Conservation (phyloP, 257 asterid genomes). For the Ballota nigra region DNA sequence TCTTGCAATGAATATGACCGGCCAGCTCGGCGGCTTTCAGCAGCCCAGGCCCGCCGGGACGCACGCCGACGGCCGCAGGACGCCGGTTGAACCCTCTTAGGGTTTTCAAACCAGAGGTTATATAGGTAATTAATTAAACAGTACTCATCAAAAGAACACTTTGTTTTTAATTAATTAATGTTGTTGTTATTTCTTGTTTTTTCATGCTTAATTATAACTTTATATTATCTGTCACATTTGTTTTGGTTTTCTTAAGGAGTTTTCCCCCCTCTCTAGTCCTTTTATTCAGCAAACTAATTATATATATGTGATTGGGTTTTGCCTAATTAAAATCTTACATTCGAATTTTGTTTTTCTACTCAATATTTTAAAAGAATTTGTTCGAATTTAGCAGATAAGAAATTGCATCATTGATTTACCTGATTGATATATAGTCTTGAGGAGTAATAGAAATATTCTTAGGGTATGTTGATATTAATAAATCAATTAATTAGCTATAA, state of each 20-base stretch:
- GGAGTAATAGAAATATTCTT: no score
- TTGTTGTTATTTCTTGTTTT: constrained; percentile 15
- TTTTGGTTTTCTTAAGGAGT: background rate
- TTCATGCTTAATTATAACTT: constrained; percentile 9
- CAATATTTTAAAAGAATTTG: no score
- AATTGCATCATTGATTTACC: no score
- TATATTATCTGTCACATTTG: constrained; percentile 11
- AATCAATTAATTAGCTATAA: no score
- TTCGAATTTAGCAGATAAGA: no score
- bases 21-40: constrained; percentile 67
- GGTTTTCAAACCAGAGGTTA: constrained; percentile 18
- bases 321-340: no score
- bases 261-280: background rate
- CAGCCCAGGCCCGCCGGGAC: constrained; percentile 61
- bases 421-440: no score
- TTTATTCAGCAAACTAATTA: background rate
- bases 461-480: no score
- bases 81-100: constrained; percentile 86
- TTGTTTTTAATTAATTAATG: constrained; percentile 9
- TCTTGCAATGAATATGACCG: constrained; percentile 66
- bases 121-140: constrained; percentile 21
- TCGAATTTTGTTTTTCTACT: background rate
- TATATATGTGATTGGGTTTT: background rate
- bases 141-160: constrained; percentile 11
- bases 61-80: constrained; percentile 75